These are phyloP conservation scores for Eragrostis curvula DNA, from an alignment of 176 grass and related monocot genomes.

Conservation along the genomic window DNA sequence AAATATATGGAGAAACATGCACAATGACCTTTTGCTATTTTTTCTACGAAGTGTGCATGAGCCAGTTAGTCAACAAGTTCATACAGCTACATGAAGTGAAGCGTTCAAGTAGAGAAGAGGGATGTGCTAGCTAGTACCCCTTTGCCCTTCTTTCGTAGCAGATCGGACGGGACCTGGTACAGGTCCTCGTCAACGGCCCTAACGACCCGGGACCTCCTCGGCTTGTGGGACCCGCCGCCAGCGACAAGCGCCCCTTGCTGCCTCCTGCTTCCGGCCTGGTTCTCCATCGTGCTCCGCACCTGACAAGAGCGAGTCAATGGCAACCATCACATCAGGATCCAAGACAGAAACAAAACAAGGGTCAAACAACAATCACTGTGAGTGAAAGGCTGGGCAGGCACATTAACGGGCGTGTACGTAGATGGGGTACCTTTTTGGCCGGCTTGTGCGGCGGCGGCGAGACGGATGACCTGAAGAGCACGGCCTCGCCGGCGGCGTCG, in stretches of 20 bases:
- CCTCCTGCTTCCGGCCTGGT: slow-evolving; percentile 7
- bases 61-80: not conserved
- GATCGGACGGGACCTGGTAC: slow-evolving; percentile 61
- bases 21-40: not conserved
- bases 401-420: not conserved
- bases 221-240: not conserved
- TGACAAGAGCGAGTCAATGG: not conserved
- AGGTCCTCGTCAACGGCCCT: slow-evolving; percentile 69
- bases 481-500: not conserved
- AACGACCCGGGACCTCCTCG: slow-evolving; percentile 27
- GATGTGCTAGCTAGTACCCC: slow-evolving; percentile 43
- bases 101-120: not conserved
- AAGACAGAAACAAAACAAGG: not conserved
- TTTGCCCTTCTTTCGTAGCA: slow-evolving; percentile 48
- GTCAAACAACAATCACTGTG: not conserved
- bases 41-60: not conserved
- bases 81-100: not conserved
- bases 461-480: slow-evolving; percentile 27
- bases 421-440: slow-evolving; percentile 21
- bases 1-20: not conserved
- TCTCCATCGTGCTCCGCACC: slow-evolving; percentile 42
- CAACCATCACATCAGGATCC: not conserved
- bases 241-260: slow-evolving; percentile 20
- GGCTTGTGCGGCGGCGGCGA: slow-evolving; percentile 30
- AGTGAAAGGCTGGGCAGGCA: not conserved